Evolutionary conservation across 176 grass and related monocot genomes (phyloP), one percentile per base, ranked within the genome.

Genomic region (Aegilops speltoides): DNA sequence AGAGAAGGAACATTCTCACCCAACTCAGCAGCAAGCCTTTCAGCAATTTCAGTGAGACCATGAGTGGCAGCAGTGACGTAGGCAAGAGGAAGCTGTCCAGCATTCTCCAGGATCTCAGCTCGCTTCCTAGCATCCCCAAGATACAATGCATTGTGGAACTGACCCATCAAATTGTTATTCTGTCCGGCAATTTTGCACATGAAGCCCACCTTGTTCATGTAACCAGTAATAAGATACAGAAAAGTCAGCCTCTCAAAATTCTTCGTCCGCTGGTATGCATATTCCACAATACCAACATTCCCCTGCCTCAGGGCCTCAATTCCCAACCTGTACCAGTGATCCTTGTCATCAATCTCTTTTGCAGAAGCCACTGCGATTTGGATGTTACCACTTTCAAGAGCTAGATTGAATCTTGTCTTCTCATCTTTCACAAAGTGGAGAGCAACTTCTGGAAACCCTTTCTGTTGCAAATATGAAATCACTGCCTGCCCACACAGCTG

Each of bases 391-490:
- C 97, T 99, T 91, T 99, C 97, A 14, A 99, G 88, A 85, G 97
- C 97, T 10, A 99, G 87, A 76, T 99, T 99, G 62, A 99, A 99
- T 89, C 94, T 90, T 28, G 94, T 99, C 82, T 90, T 96, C 83
- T 99, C 97, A 89, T 99, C 97, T 89, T 96, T 99, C 16, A 99
- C 97, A 79, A 99, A 99, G 87, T 99, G 97, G 28, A 99, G 97
- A 64, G 97, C 97, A 77, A 99, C 97, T 89, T 99, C 97, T 71
- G 97, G 97, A 86, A 99, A 99, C 0, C 97, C 97, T 81, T 99
- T 99, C 72, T 97, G 94, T 64, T 99, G 97, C 25, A 99, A 88
- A 91, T 99, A 99, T 83, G 97, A 88, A 79, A 99, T 99, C 72
- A 99, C 89, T 56, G 97, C 92, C 63, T 99, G 97, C 32, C 97